Evolutionary conservation across 345 rosid species (phyloP), one percentile per base, ranked within the genome.

Genomic region (Bretschneidera sinensis): DNA sequence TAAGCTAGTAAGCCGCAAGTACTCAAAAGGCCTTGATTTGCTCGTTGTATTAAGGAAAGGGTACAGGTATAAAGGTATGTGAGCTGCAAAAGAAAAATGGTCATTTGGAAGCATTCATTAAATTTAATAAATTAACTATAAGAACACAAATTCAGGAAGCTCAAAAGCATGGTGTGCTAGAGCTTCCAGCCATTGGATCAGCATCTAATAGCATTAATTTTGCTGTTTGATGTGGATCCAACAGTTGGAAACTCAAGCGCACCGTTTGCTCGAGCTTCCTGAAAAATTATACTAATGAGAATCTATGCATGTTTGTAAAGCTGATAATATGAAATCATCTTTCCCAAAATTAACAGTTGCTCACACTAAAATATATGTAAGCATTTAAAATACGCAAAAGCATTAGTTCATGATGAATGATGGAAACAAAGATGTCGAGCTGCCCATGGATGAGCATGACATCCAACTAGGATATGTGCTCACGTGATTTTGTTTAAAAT

Each of bases 1-100:
- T 77, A 95, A 78, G 77, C 97, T 95, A 55, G 97, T 95, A 51
- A 91, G 96, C 71, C 99, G 78, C 78, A 95, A 54, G 75, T 91
- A 95, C 69, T 95, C 99, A 28, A 85, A 95, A 60, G 99, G 96
- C 75, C 96, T 86, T 21, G 97, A 85, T 84, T 95, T 95, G 74
- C 95, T 95, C 23, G 91, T 86, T 62, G 97, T 91, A 60, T 95
- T 88, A 17, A 95, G 95, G 76, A 95, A 95, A 48, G 99, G 97
- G 21, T 91, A 91, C 54, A 95, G 74, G 76, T 95, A 95, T 43
- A 95, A 56, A 20, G 97, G 95, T 69, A 95, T 95, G 77, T 91
- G 99, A 81, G 97, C 99, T 91, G 92, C 61, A 72, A 63, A 63
- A 25, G 43, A 28, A 60, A 71, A 60, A 58, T 15, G 16, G 43